Evolutionary conservation across 2,329 filamentous ascomycete species (phyloP).

Genomic region (Paecilomyces sp.): DNA sequence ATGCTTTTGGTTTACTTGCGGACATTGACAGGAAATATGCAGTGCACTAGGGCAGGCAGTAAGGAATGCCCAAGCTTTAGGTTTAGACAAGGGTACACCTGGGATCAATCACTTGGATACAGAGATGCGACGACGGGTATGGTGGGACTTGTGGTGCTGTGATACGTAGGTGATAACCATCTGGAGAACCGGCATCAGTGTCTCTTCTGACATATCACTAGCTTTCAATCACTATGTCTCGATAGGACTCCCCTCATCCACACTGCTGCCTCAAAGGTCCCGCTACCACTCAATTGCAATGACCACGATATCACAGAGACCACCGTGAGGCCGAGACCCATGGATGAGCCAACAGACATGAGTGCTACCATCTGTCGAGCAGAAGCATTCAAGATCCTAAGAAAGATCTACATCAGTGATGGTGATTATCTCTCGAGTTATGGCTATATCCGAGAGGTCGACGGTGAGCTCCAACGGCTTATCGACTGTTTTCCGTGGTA

Average conservation of each 20-base stretch:
- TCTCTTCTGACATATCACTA: conserved; percentile 2
- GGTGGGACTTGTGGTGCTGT: conserved; percentile 17
- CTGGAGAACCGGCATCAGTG: background rate
- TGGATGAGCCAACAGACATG: conserved; percentile 14
- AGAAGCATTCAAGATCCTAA: conserved; percentile 13
- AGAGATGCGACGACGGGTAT: conserved; percentile 15
- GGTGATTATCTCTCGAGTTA: conserved; percentile 12
- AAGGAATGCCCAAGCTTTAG: conserved; percentile 16
- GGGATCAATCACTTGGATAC: conserved; percentile 12
- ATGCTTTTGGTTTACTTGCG: background rate
- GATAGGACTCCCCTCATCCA: conserved; percentile 17
- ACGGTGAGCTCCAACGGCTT: conserved; percentile 13
- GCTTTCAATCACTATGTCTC: conserved; percentile 20
- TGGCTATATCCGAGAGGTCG: conserved; percentile 13
- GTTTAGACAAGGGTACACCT: conserved; percentile 13
- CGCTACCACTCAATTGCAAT: conserved; percentile 17
- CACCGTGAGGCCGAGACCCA: conserved; percentile 7
- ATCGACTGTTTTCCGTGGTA: conserved; percentile 17
- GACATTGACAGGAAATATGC: background rate
- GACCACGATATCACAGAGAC: conserved; percentile 16
- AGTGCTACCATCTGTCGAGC: conserved; percentile 14
- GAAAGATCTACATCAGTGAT: conserved; percentile 12
- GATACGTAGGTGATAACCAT: conserved; percentile 12
- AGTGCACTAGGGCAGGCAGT: conserved; percentile 16
- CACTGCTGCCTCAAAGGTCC: conserved; percentile 13